phyloP scores from a whole-genome alignment of 2,329 filamentous ascomycete genomes.

The Teratosphaeria destructans region DNA sequence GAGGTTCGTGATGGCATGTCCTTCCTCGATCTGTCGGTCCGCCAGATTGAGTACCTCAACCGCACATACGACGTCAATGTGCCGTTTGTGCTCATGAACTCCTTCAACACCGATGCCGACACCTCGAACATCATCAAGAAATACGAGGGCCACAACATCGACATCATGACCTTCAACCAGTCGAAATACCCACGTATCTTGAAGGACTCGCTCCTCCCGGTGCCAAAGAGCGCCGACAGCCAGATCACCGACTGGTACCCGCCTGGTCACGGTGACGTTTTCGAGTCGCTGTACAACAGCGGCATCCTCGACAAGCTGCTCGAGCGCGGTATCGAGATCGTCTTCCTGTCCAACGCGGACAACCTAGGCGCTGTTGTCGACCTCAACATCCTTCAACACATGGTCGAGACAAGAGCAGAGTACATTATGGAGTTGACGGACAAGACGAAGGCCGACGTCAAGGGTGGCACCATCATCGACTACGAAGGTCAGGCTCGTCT shows the following conservation, averaged over 20 bases:
- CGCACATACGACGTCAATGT: constrained; percentile 95
- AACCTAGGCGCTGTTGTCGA: constrained; percentile 97
- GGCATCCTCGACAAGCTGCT: constrained; percentile 95
- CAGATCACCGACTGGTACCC: constrained; percentile 96
- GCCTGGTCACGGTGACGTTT: constrained; percentile 97
- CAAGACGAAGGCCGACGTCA: constrained; percentile 99
- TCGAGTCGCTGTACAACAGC: constrained; percentile 99
- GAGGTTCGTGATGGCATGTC: constrained; percentile 99
- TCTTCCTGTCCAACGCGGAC: constrained; percentile 98
- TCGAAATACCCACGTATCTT: constrained; percentile 94
- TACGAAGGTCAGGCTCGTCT: constrained; percentile 95
- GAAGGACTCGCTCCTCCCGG: constrained; percentile 95
- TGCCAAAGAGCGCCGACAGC: constrained; percentile 79
- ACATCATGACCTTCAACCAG: constrained; percentile 99
- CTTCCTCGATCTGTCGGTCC: constrained; percentile 95
- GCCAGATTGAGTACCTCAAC: constrained; percentile 99
- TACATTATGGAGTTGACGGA: constrained; percentile 99
- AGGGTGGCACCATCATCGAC: constrained; percentile 99
- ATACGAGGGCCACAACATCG: constrained; percentile 99
- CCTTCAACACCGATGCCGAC: constrained; percentile 98
- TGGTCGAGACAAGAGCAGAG: constrained; percentile 93
- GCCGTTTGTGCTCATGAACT: constrained; percentile 99
- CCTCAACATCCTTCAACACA: constrained; percentile 96
- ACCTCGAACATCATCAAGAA: constrained; percentile 99
- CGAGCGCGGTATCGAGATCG: constrained; percentile 87